Evolutionary conservation across 2,329 filamentous ascomycete species (phyloP).

Genomic region (Aspergillus persii): DNA sequence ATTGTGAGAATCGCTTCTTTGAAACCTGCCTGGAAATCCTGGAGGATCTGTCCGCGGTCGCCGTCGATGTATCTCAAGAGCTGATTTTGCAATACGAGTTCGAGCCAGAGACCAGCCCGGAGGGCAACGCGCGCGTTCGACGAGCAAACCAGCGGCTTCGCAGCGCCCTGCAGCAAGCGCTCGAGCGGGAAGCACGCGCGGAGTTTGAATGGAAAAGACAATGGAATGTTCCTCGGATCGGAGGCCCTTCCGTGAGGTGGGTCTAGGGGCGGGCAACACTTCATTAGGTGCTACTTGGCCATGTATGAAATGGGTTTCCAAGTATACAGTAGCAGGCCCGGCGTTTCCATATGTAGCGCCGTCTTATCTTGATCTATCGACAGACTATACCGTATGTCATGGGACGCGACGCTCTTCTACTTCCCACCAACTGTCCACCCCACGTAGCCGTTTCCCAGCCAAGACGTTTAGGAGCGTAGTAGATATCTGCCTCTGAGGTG

Average conservation of each 20-base stretch:
- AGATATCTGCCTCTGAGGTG: neutral
- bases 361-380: neutral
- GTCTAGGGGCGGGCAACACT: slow-evolving; percentile 1
- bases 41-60: neutral
- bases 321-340: neutral
- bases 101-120: slow-evolving; percentile 2
- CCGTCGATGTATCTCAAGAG: slow-evolving; percentile 2
- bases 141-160: slow-evolving; percentile 3
- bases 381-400: neutral
- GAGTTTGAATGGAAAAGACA: slow-evolving; percentile 14
- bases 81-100: slow-evolving; percentile 1
- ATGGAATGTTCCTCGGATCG: slow-evolving; percentile 12
- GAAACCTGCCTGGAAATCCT: slow-evolving; percentile 8
- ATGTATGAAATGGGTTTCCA: neutral
- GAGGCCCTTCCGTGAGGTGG: slow-evolving; percentile 8
- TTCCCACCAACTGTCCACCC: neutral
- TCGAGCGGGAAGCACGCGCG: slow-evolving; percentile 8
- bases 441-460: neutral
- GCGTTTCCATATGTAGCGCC: neutral
- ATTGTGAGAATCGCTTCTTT: slow-evolving; percentile 14
- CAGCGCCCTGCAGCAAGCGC: slow-evolving; percentile 6
- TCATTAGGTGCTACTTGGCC: neutral
- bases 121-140: neutral
- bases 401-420: neutral
- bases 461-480: neutral